phyloP scores from a whole-genome alignment of 2,329 filamentous ascomycete genomes.

The Diaporthe batatas region DNA sequence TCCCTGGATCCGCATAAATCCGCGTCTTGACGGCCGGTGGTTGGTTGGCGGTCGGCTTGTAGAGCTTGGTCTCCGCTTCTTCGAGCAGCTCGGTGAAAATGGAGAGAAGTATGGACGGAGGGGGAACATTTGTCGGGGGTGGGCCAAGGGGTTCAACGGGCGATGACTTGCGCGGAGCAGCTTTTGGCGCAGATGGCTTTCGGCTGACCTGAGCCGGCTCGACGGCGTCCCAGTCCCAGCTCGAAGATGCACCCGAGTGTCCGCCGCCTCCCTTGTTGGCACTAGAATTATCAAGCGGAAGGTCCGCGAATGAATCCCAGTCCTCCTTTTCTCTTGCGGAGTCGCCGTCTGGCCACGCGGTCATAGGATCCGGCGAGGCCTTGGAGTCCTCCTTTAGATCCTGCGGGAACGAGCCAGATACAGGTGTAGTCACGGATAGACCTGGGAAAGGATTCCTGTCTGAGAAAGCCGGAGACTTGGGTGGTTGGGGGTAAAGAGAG shows the following conservation, averaged over 20 bases:
- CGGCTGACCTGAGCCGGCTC: slow-evolving; percentile 49
- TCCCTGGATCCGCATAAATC: slow-evolving; percentile 73
- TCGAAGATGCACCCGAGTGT: slow-evolving; percentile 44
- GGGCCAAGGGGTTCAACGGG: slow-evolving; percentile 52
- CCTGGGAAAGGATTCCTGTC: slow-evolving; percentile 64
- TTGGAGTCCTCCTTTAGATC: slow-evolving; percentile 50
- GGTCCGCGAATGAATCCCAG: slow-evolving; percentile 67
- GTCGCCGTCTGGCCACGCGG: slow-evolving; percentile 44
- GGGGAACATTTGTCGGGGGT: slow-evolving; percentile 89
- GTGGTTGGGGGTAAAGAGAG: slow-evolving; percentile 58
- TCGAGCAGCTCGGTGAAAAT: slow-evolving; percentile 80
- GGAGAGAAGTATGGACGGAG: slow-evolving; percentile 85
- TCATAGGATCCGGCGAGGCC: slow-evolving; percentile 48
- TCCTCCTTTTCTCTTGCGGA: slow-evolving; percentile 53
- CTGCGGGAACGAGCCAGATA: slow-evolving; percentile 47
- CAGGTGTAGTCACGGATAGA: slow-evolving; percentile 57
- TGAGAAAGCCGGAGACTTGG: slow-evolving; percentile 62
- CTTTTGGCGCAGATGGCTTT: slow-evolving; percentile 40
- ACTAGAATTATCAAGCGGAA: slow-evolving; percentile 47
- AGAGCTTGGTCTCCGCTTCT: slow-evolving; percentile 73
- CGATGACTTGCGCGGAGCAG: slow-evolving; percentile 40
- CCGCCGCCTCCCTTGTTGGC: slow-evolving; percentile 39
- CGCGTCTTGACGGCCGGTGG: slow-evolving; percentile 70
- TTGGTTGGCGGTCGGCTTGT: slow-evolving; percentile 74
- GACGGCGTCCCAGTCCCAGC: slow-evolving; percentile 66